These are phyloP conservation scores for Crotalaria pallida DNA, from an alignment of 306 rosid species.

Conservation along the genomic window DNA sequence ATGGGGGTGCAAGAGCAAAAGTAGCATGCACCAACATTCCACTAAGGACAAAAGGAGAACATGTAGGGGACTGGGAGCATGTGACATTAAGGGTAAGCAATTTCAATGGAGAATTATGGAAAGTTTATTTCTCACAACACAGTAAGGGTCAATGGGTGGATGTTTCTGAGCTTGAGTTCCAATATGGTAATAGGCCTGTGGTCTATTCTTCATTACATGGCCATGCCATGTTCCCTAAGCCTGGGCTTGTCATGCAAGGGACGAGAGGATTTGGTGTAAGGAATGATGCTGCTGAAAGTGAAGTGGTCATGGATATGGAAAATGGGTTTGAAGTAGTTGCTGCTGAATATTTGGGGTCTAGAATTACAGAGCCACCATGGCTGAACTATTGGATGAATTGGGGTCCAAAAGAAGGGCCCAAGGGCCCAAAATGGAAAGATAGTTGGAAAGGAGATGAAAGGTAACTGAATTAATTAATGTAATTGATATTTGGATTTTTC, in stretches of 20 bases:
- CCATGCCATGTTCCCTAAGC: constrained; percentile 53
- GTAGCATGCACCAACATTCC: constrained; percentile 36
- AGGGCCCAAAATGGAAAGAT: constrained; percentile 66
- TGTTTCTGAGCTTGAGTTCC: constrained; percentile 49
- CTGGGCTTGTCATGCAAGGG: constrained; percentile 69
- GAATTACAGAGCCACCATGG: constrained; percentile 56
- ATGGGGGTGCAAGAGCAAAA: constrained; percentile 62
- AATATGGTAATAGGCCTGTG: constrained; percentile 38
- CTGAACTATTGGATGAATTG: constrained; percentile 51
- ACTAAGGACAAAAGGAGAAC: constrained; percentile 59
- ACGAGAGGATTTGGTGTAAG: constrained; percentile 43
- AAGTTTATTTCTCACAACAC: constrained; percentile 60
- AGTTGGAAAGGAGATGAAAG: constrained; percentile 64
- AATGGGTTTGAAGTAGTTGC: constrained; percentile 29
- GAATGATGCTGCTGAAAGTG: constrained; percentile 56
- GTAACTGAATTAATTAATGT: too few species aligned
- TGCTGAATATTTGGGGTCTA: constrained; percentile 42
- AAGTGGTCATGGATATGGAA: constrained; percentile 38
- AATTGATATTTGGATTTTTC: too few species aligned
- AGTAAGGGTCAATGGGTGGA: constrained; percentile 68
- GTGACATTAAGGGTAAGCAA: constrained; percentile 69
- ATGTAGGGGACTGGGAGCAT: constrained; percentile 83
- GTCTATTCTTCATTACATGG: constrained; percentile 60
- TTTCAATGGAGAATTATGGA: constrained; percentile 52
- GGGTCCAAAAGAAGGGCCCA: constrained; percentile 85